Evolutionary conservation across 164 flowering plant genomes (phyloP).

Genomic region (Liriodendron chinense): DNA sequence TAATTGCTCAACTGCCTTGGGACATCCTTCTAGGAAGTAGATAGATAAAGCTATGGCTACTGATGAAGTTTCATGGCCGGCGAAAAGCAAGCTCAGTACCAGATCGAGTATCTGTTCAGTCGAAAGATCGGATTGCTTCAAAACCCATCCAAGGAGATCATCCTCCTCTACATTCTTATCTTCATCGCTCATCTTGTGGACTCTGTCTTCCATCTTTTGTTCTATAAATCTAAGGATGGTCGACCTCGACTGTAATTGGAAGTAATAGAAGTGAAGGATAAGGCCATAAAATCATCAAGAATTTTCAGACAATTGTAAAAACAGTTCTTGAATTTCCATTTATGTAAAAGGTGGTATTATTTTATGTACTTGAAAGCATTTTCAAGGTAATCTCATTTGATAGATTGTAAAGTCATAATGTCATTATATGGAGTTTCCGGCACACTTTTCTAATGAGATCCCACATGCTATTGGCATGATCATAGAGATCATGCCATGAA

Average conservation of each 20-base stretch:
- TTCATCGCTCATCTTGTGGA: slow-evolving; percentile 24
- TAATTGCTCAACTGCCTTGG: slow-evolving; percentile 58
- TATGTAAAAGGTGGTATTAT: background rate
- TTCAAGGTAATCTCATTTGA: no score
- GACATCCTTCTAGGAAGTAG: slow-evolving; percentile 71
- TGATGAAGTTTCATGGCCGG: slow-evolving; percentile 95
- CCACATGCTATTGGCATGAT: no score
- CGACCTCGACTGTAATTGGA: slow-evolving; percentile 62
- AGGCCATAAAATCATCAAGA: background rate
- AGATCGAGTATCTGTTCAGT: slow-evolving; percentile 89
- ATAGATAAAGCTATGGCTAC: slow-evolving; percentile 82
- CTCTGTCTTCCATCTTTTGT: slow-evolving; percentile 69
- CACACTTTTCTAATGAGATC: no score
- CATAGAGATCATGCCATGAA: no score
- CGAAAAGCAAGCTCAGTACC: slow-evolving; percentile 80
- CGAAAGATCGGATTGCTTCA: slow-evolving; percentile 76
- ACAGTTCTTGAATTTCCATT: background rate
- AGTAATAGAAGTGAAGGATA: background rate
- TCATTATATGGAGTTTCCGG: no score
- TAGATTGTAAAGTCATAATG: no score
- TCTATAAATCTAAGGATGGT: slow-evolving; percentile 70
- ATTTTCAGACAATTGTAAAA: background rate
- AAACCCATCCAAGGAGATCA: slow-evolving; percentile 87
- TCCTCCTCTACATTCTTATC: slow-evolving; percentile 46
- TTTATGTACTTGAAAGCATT: background rate